Base-by-base conservation (phyloP, 176 grass and related monocot genomes). In the Rhynchospora pubera region DNA sequence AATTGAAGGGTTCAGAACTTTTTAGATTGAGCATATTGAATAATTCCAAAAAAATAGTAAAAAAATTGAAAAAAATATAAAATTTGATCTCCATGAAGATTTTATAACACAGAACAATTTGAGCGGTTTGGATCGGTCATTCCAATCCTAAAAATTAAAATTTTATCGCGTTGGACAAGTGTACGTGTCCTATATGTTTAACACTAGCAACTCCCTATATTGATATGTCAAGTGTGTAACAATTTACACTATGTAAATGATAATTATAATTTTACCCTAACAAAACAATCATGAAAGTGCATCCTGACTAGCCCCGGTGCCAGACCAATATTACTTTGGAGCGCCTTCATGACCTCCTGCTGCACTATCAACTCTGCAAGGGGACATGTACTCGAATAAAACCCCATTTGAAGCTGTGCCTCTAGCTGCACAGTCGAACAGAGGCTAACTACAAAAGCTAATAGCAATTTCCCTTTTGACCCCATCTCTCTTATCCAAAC, bases 201-300 rank as follows among this genome's bases (percentile, higher is more conserved):
- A n/a, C n/a, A n/a, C n/a, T n/a, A n/a, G n/a, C n/a, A n/a, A n/a
- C n/a, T n/a, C n/a, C n/a, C n/a, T n/a, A n/a, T 63, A 11, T 63
- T 26, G 23, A 18, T 58, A 63, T 28, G 61, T 63, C 23, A 0
- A 3, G 8, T 63, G 61, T 63, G 9, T 24, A 60, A 30, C 39
- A 66, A 9, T 64, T 16, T 3, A 58, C 13, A 50, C 61, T 43
- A 83, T 69, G n/a, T 15, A 7, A n/a, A 3, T 57, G 19, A 9
- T 4, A 57, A 11, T 8, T 12, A 65, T 44, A 50, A 30, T 18
- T 46, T 51, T 76, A 86, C 88, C 84, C 63, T 86, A 50, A 86
- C 84, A 5, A 89, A 89, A 82, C 84, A 89, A 61, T 89, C 88
- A 7, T 89, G 88, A 44, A 89, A 86, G 45, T 84, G 84, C 88